Evolutionary conservation across 1,284 basidiomycete genomes (phyloP).

Genomic region (Mycena sp.): DNA sequence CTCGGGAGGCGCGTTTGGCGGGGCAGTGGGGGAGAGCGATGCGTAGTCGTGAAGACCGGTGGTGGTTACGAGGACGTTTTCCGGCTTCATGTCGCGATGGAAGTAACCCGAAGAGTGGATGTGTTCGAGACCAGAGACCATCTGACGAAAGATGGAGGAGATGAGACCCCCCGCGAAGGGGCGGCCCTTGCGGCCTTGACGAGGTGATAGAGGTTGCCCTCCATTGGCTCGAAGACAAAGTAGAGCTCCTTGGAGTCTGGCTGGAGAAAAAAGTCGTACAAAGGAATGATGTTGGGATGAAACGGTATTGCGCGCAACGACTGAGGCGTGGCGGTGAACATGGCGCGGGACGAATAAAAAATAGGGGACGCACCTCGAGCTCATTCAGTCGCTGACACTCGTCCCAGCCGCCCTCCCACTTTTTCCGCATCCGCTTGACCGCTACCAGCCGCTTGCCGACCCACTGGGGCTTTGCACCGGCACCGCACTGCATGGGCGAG

Average conservation of each 20-base stretch:
- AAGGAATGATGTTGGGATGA: conserved; percentile 96
- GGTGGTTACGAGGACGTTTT: conserved; percentile 98
- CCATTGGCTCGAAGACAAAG: conserved; percentile 99
- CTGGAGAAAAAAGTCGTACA: conserved; percentile 98
- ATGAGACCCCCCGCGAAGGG: conserved; percentile 94
- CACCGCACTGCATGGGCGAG: conserved; percentile 91
- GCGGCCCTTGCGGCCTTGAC: conserved; percentile 94
- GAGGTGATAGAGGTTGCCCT: conserved; percentile 98
- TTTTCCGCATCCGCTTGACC: conserved; percentile 97
- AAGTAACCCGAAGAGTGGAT: conserved; percentile 95
- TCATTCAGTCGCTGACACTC: conserved; percentile 96
- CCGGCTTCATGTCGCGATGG: conserved; percentile 99
- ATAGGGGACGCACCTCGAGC: conserved; percentile 77
- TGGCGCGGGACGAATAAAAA: conserved; percentile 27
- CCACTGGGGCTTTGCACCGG: conserved; percentile 92
- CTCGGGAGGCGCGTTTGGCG: conserved; percentile 71
- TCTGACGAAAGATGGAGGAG: conserved; percentile 94
- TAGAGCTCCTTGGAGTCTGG: conserved; percentile 95
- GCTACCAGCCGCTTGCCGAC: conserved; percentile 94
- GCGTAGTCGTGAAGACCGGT: conserved; percentile 95
- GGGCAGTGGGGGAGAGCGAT: conserved; percentile 69
- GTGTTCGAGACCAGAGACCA: conserved; percentile 89
- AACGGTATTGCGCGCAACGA: conserved; percentile 93
- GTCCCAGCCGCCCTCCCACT: conserved; percentile 96
- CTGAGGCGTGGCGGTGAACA: conserved; percentile 52